Evolutionary conservation across 495 filamentous ascomycete genomes (phyloP).

Genomic region (Podospora appendiculata): DNA sequence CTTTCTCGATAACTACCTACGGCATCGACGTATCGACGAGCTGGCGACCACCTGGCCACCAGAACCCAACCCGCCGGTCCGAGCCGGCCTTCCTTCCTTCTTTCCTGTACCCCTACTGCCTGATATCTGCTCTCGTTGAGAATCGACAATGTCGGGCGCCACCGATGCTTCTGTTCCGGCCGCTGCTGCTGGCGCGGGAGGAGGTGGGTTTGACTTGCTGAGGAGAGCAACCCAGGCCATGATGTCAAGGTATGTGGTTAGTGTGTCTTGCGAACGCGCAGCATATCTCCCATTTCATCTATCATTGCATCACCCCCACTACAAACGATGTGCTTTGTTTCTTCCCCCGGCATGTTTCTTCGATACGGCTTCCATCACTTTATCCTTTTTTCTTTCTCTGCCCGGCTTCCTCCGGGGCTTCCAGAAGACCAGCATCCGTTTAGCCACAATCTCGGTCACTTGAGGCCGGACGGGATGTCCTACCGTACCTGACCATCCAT

Average conservation of each 20-base stretch:
- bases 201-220: conserved; percentile 42
- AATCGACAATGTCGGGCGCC: conserved; percentile 23
- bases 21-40: too few species aligned
- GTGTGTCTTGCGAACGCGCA: conserved; percentile 2
- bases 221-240: conserved; percentile 48
- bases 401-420: conserved; percentile 14
- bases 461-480: too few species aligned
- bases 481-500: not conserved
- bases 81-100: conserved; percentile 6
- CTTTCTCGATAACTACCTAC: too few species aligned
- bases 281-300: not conserved
- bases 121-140: conserved; percentile 11
- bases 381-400: conserved; percentile 10
- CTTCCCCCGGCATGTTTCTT: conserved; percentile 3
- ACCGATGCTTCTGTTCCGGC: conserved; percentile 13
- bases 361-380: conserved; percentile 11
- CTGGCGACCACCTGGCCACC: too few species aligned
- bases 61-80: not conserved
- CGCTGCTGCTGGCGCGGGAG: conserved; percentile 9
- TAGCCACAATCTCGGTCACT: conserved; percentile 12
- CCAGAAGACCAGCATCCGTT: conserved; percentile 16
- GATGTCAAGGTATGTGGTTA: conserved; percentile 48
- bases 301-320: too few species aligned
- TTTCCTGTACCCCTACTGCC: conserved; percentile 1
- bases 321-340: too few species aligned